phyloP scores from a whole-genome alignment of 768 basidiomycete species.

The Boletus coccyginus region DNA sequence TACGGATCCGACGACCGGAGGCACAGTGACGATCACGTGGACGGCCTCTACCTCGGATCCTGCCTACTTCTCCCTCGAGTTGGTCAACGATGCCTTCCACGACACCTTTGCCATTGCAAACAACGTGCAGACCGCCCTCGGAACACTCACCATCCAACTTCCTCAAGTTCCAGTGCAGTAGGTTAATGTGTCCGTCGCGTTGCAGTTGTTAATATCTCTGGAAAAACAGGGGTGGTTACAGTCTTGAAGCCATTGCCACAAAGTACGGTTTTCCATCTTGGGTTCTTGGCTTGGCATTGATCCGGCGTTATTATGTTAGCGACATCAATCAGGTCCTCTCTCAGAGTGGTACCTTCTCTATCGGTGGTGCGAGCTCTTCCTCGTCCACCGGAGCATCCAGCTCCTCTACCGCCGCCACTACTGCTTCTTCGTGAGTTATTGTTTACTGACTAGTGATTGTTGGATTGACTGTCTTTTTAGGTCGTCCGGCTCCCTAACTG shows the following conservation, averaged over 20 bases:
- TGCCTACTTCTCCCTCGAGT: conserved; percentile 40
- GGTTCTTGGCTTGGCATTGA: background rate
- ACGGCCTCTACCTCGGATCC: conserved; percentile 41
- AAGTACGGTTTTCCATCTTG: conserved; percentile 26
- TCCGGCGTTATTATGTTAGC: conserved; percentile 10
- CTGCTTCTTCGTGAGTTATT: conserved; percentile 13
- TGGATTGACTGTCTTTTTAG: conserved; percentile 1
- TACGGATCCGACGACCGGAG: conserved; percentile 31
- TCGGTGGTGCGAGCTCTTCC: conserved; percentile 26
- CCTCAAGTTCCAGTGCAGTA: conserved; percentile 50
- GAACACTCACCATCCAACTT: conserved; percentile 37
- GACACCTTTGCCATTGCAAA: conserved; percentile 52
- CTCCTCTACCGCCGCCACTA: background rate
- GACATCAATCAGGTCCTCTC: conserved; percentile 47
- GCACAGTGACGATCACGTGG: conserved; percentile 47
- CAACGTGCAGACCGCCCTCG: conserved; percentile 42
- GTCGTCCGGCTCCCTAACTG: background rate
- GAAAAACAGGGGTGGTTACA: conserved; percentile 44
- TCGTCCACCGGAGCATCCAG: conserved; percentile 15
- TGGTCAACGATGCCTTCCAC: conserved; percentile 51
- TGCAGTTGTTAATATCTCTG: background rate
- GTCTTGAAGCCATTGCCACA: conserved; percentile 43
- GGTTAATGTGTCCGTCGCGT: background rate
- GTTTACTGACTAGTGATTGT: fast-evolving
- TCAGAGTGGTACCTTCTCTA: conserved; percentile 39